These are phyloP conservation scores for Fomitiporia mediterranea DNA, from an alignment of 1,284 basidiomycete genomes.

Conservation along the genomic window DNA sequence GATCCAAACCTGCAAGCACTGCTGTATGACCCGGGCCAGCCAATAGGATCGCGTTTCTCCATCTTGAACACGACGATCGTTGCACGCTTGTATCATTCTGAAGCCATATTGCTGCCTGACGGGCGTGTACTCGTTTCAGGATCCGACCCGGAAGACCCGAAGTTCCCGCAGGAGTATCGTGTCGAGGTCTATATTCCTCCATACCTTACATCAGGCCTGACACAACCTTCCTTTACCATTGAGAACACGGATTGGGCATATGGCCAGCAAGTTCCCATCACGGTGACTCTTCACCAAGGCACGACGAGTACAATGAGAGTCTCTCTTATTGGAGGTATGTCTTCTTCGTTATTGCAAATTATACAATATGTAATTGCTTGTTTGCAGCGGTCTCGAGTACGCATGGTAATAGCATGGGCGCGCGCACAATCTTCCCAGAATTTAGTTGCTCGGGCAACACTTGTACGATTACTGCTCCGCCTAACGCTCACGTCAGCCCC, in stretches of 20 bases:
- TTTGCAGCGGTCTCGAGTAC: constrained; percentile 67
- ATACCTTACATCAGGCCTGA: constrained; percentile 56
- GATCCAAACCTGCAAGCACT: constrained; percentile 62
- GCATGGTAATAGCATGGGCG: constrained; percentile 73
- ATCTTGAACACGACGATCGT: constrained; percentile 68
- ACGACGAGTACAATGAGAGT: constrained; percentile 50
- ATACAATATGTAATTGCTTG: constrained; percentile 11
- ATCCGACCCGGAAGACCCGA: constrained; percentile 50
- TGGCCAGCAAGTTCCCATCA: constrained; percentile 45
- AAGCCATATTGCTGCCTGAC: constrained; percentile 62
- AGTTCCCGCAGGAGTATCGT: constrained; percentile 64
- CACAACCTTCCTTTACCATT: constrained; percentile 55
- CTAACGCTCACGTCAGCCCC: constrained; percentile 59
- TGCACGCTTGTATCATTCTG: constrained; percentile 79
- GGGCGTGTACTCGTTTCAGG: constrained; percentile 71
- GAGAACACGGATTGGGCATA: constrained; percentile 57
- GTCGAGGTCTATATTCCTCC: constrained; percentile 75
- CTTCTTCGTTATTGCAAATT: background rate
- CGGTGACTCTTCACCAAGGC: constrained; percentile 53
- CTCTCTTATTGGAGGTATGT: constrained; percentile 47
- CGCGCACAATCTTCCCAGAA: constrained; percentile 62
- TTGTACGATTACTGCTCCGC: constrained; percentile 66
- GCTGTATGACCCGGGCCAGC: constrained; percentile 61
- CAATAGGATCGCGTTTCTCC: constrained; percentile 59
- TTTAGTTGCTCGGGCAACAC: constrained; percentile 57